Base-by-base conservation (phyloP, 2,329 filamentous ascomycete species). In the Thermoascus crustaceus region DNA sequence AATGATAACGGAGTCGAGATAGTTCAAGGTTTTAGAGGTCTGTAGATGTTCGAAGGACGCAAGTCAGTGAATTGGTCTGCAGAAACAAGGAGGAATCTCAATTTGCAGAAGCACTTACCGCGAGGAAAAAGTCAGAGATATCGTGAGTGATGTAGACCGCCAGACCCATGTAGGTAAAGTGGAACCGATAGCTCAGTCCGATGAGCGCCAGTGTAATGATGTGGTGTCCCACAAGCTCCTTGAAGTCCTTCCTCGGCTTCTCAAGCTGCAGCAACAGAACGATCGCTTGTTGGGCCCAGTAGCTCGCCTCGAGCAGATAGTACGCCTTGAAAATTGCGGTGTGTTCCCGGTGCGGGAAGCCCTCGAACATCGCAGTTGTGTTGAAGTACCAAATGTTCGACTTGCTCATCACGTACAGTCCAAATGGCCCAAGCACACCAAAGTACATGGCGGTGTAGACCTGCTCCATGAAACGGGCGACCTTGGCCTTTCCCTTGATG, bases 301-400 rank as follows among this genome's bases (percentile, higher is more conserved):
- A 96, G 46, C 83, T 84, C 27, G 86, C 89, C 66, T 96, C 80
- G 52, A 95, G 83, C 44, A 96, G 72, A 60, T 96, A 96, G 67
- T 95, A 96, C 41, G 89, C 86, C 70, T 96, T 96, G 75, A 95
- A 87, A 24, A 74, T 52, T 39, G 71, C 84, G 44, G 84, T 80
- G 56, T 93, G 86, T 18, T 82, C 80, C 50, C 75, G 74, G 63
- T 95, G 88, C 4, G 88, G 88, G 60, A 86, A 94, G 11, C 69
- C 71, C 60, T 89, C 85, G 63, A 93, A 95, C 85, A 95, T 94
- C 60, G 78, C 85, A 18, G 68, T 71, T 2, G 85, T 91, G 66
- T 93, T 88, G 73, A 94, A 95, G 63, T 94, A 95, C 89, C 87
- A 95, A 26, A 95, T 78, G 5, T 87, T 81, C n/a, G 85, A 89